Evolutionary conservation across 1,284 basidiomycete genomes (phyloP).

Genomic region (Trametes pubescens): DNA sequence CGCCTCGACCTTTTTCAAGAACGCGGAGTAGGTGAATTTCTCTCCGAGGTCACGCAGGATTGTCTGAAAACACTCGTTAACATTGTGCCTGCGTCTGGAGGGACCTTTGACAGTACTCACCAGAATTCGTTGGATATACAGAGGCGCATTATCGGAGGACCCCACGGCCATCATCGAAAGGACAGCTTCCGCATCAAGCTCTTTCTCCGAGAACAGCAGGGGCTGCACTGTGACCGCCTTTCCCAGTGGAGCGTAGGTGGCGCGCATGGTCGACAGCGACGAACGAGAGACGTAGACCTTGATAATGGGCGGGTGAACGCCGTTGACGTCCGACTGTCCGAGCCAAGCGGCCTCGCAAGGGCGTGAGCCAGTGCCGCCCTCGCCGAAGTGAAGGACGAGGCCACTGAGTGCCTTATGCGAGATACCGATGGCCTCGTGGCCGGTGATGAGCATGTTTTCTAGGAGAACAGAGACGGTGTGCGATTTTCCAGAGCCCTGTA

Average conservation of each 20-base stretch:
- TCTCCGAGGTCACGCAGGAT: conserved; percentile 60
- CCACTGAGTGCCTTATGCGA: conserved; percentile 64
- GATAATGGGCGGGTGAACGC: conserved; percentile 55
- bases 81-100: not conserved
- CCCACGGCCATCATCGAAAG: conserved; percentile 74
- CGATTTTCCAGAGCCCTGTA: conserved; percentile 71
- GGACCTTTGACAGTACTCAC: conserved; percentile 47
- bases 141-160: conserved; percentile 63
- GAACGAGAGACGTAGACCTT: conserved; percentile 70
- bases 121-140: conserved; percentile 72
- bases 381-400: conserved; percentile 73
- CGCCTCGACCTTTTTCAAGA: conserved; percentile 54
- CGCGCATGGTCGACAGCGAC: conserved; percentile 65
- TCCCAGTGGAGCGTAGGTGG: conserved; percentile 62
- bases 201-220: conserved; percentile 62
- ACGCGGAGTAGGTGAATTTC: conserved; percentile 52
- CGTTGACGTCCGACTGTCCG: conserved; percentile 48
- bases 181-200: conserved; percentile 73
- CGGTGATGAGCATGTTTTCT: conserved; percentile 70
- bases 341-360: conserved; percentile 75
- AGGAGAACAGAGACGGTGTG: conserved; percentile 72
- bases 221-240: conserved; percentile 59
- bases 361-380: conserved; percentile 61
- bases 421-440: conserved; percentile 55
- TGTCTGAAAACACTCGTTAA: conserved; percentile 34